Base-by-base conservation (phyloP, 192 early-diverging fungal genomes). In the Geranomyces variabilis region DNA sequence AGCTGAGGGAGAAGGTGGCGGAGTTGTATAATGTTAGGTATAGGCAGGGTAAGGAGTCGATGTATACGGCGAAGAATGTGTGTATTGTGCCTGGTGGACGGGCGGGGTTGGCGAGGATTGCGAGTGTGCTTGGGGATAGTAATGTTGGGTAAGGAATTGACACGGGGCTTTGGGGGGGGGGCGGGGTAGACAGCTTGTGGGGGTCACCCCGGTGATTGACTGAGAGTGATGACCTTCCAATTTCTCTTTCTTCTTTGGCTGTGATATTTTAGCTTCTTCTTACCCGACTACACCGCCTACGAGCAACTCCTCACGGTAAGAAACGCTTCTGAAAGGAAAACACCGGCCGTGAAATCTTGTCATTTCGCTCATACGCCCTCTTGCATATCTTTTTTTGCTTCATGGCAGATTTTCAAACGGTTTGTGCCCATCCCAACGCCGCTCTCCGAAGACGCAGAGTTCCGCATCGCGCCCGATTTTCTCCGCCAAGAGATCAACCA, bases 41-140 rank as follows among this genome's bases (percentile, higher is more conserved):
- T 47, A 58, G 85, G 57, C 60, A 61, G n/a, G 44, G 43, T 22
- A 78, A 83, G 33, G 43, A 30, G 22, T 77, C 75, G 9, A 75
- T 85, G 62, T 86, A 86, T 46, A 85, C 83, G 22, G 71, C 65
- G 47, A 77, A 83, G 62, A 86, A 86, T 64, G 83, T 85, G 1
- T 86, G 85, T 43, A 79, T 86, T 53, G 81, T 83, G n/a, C 85
- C 85, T 9, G 85, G 85, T 62, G 85, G 85, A 36, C 73, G 85
- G 31, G 85, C 85, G 14, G 85, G 51, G 4, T 26, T 86, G 65
- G 86, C 85, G 1, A 66, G 85, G 3, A 82, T 86, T 5, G 85
- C 83, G 17, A 73, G 79, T 5, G 79, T 69, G 5, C 77, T 86
- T 21, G 83, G 81, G 0, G 78, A 86, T 58, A 70, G 82, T 1